These are phyloP conservation scores for Teunomyces aglyptinius DNA, from an alignment of 805 yeast species.

Conservation along the genomic window DNA sequence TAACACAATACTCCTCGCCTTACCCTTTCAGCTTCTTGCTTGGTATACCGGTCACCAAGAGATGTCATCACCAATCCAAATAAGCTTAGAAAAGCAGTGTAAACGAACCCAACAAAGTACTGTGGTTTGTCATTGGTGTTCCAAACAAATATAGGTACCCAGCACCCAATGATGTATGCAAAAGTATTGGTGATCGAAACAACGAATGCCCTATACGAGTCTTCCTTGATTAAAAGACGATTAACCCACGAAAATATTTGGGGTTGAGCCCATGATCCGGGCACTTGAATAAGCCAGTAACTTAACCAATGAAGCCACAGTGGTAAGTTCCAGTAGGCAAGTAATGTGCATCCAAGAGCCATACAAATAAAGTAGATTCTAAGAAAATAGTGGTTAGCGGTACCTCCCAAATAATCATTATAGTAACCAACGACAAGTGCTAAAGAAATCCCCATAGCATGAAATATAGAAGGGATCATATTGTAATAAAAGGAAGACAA, in stretches of 20 bases:
- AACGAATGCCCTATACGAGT: constrained; percentile 32
- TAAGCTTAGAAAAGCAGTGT: constrained; percentile 30
- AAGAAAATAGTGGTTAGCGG: constrained; percentile 14
- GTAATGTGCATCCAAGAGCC: constrained; percentile 16
- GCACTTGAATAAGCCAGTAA: constrained; percentile 17
- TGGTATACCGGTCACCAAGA: constrained; percentile 18
- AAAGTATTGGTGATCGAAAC: constrained; percentile 41
- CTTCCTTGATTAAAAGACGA: constrained; percentile 21
- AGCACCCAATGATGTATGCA: constrained; percentile 42
- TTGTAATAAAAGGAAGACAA: constrained; percentile 36
- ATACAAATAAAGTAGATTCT: constrained; percentile 12
- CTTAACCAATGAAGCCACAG: constrained; percentile 19
- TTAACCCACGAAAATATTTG: constrained; percentile 23
- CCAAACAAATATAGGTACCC: constrained; percentile 44
- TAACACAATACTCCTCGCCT: neutral
- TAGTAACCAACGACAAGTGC: constrained; percentile 35
- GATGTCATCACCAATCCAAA: constrained; percentile 30
- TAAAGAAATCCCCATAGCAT: constrained; percentile 37
- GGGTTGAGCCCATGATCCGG: constrained; percentile 21
- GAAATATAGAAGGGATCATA: constrained; percentile 38
- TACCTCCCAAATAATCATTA: constrained; percentile 35
- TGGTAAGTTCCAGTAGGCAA: constrained; percentile 20
- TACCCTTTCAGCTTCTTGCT: constrained; percentile 15
- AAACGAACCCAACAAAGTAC: constrained; percentile 38
- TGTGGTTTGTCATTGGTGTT: constrained; percentile 33